These are phyloP conservation scores for Daldinia grandis DNA, from an alignment of 495 filamentous ascomycete genomes.

Conservation along the genomic window DNA sequence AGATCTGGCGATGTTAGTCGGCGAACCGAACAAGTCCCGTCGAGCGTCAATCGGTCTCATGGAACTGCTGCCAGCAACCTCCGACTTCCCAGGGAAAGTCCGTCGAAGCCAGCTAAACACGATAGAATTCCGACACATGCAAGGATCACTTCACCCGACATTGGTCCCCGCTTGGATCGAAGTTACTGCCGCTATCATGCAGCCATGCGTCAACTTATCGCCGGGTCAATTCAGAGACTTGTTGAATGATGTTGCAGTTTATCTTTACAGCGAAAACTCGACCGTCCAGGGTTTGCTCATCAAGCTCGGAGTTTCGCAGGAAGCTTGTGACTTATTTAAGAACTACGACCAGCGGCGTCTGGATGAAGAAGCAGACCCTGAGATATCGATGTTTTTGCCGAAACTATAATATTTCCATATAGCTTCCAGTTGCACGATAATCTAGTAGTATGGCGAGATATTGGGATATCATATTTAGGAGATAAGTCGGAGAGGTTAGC, in stretches of 20 bases:
- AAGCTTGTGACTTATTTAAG: slow-evolving; percentile 10
- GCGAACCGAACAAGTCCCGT: slow-evolving; percentile 26
- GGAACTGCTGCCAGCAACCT: slow-evolving; percentile 28
- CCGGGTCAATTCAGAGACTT: slow-evolving; percentile 9
- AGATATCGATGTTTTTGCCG: slow-evolving; percentile 15
- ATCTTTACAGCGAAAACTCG: background rate
- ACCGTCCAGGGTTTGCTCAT: slow-evolving; percentile 6
- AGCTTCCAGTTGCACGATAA: background rate
- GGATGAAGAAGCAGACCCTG: slow-evolving; percentile 24
- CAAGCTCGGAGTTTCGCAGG: slow-evolving; percentile 6
- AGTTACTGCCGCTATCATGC: slow-evolving; percentile 22
- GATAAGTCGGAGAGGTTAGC: background rate
- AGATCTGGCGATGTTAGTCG: slow-evolving; percentile 27
- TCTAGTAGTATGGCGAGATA: background rate
- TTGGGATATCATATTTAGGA: background rate
- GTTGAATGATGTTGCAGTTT: slow-evolving; percentile 6
- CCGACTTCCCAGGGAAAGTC: slow-evolving; percentile 23
- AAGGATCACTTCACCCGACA: slow-evolving; percentile 29
- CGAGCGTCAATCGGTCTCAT: slow-evolving; percentile 20
- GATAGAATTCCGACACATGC: slow-evolving; percentile 35
- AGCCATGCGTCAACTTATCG: slow-evolving; percentile 15
- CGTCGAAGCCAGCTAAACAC: slow-evolving; percentile 33
- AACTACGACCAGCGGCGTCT: slow-evolving; percentile 9
- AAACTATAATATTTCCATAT: background rate
- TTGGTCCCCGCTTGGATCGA: slow-evolving; percentile 28